Evolutionary conservation across 306 rosid species (phyloP).

Genomic region (Chamaecrista fasciculata): DNA sequence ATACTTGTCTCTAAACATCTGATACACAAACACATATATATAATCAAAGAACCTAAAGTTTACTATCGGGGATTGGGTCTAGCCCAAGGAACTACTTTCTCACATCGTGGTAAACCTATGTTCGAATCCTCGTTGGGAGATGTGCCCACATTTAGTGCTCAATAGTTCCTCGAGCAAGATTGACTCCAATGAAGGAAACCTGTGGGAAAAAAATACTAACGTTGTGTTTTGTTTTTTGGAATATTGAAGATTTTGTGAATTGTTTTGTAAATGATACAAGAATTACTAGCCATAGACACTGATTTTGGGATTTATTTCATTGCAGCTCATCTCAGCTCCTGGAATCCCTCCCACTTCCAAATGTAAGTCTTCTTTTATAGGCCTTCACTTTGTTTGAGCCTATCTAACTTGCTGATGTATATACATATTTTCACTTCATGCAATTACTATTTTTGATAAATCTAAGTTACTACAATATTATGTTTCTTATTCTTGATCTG

Average conservation of each 20-base stretch:
- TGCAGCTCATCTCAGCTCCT: slow-evolving; percentile 91
- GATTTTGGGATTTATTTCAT: slow-evolving; percentile 39
- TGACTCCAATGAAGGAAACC: too few species aligned
- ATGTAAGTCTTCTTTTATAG: slow-evolving; percentile 55
- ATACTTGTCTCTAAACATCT: not conserved
- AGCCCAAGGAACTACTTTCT: too few species aligned
- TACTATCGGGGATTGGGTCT: too few species aligned
- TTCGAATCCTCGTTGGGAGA: too few species aligned
- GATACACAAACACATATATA: not conserved
- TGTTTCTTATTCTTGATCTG: slow-evolving; percentile 31
- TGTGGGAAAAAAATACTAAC: not conserved
- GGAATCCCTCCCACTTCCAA: slow-evolving; percentile 87
- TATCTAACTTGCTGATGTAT: slow-evolving; percentile 22
- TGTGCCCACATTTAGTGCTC: too few species aligned
- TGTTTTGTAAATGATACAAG: not conserved
- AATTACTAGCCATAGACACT: slow-evolving; percentile 27
- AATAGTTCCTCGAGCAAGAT: too few species aligned
- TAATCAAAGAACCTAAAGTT: not conserved
- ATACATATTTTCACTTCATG: slow-evolving; percentile 11
- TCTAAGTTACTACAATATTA: not conserved
- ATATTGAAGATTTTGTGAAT: not conserved
- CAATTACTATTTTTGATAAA: not conserved
- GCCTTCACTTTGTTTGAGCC: slow-evolving; percentile 24
- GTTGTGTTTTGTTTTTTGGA: not conserved
- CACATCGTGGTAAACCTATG: too few species aligned